Evolutionary conservation across 148 eudicot genomes (phyloP), one percentile per base, ranked within the genome.

Genomic region (Fallopia convolvulus): DNA sequence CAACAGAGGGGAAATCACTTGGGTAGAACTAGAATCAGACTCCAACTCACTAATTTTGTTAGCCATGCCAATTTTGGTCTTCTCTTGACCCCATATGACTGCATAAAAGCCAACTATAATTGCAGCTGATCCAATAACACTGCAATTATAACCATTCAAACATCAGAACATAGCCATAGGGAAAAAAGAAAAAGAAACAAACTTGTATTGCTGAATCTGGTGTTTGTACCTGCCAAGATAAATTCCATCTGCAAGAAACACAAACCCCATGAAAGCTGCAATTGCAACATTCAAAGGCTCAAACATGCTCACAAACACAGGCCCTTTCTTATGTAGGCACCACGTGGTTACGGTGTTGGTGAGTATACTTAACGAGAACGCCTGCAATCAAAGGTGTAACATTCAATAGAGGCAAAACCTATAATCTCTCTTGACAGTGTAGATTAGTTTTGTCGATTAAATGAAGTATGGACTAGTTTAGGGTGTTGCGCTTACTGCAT

Each of bases 1-100:
- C 26, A 70, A 70, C 40, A 66, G 48, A 36, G 74, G 74, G 10
- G 47, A n/a, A n/a, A n/a, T 70, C 74, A 36, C 26, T n/a, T 70
- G 33, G 33, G 15, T 20, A 61, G 68, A 15, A 48, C 20, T 6
- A 61, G 68, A 21, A 1, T 21, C 44, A 36, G 74, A 70, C 46
- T 70, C 74, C 74, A 70, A 36, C 20, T 15, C 39, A 12, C 26
- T 30, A 61, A 70, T 18, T 39, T 70, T 70, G 23, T 17, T 42
- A 70, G 14, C 44, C 48, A 26, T 61, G 36, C 12, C 12, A 8
- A 9, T 23, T 61, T 13, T 61, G 3, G 68, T 61, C 68, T 9
- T 61, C 33, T 10, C 79, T 77, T 84, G 77, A 48, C 87, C 84
- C 85, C 87, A 82, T 33, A 82, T 77, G 18, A 84, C 87, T 13